These are phyloP conservation scores for Kazachstania sp. DNA, from an alignment of 1,139 yeast species.

Conservation along the genomic window DNA sequence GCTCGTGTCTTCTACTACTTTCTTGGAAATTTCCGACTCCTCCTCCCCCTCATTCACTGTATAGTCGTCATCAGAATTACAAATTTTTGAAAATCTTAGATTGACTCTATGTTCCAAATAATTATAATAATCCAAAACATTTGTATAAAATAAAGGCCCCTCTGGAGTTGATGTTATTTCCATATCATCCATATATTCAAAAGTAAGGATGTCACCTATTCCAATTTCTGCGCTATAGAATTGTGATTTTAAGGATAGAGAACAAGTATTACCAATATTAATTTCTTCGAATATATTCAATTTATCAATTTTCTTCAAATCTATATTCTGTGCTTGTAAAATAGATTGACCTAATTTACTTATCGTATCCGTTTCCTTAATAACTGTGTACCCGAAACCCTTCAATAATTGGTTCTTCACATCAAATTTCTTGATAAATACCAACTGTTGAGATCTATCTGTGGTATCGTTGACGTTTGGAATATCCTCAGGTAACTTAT, in stretches of 20 bases:
- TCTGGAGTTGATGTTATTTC: not conserved
- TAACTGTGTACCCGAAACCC: constrained; percentile 58
- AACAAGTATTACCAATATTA: constrained; percentile 53
- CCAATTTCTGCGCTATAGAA: constrained; percentile 54
- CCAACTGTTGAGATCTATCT: constrained; percentile 36
- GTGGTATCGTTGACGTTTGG: constrained; percentile 11
- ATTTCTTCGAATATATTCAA: constrained; percentile 59
- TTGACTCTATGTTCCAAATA: constrained; percentile 62
- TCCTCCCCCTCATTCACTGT: constrained; percentile 27
- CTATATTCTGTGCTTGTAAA: constrained; percentile 37
- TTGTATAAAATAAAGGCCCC: constrained; percentile 25
- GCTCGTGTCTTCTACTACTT: constrained; percentile 12
- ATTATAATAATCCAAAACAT: constrained; percentile 48
- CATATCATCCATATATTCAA: constrained; percentile 34
- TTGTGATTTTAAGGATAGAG: constrained; percentile 34
- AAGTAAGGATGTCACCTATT: constrained; percentile 71
- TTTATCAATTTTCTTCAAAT: constrained; percentile 28
- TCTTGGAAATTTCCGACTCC: not conserved
- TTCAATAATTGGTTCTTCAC: constrained; percentile 42
- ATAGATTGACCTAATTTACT: constrained; percentile 39
- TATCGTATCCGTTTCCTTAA: constrained; percentile 43
- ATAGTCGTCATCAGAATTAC: constrained; percentile 43
- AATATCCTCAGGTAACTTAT: constrained; percentile 2
- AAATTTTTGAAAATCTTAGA: constrained; percentile 39
- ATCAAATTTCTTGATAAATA: constrained; percentile 70